Conservation (phyloP, 1,139 yeast genomes). For the Suhomyces panamericanus region DNA sequence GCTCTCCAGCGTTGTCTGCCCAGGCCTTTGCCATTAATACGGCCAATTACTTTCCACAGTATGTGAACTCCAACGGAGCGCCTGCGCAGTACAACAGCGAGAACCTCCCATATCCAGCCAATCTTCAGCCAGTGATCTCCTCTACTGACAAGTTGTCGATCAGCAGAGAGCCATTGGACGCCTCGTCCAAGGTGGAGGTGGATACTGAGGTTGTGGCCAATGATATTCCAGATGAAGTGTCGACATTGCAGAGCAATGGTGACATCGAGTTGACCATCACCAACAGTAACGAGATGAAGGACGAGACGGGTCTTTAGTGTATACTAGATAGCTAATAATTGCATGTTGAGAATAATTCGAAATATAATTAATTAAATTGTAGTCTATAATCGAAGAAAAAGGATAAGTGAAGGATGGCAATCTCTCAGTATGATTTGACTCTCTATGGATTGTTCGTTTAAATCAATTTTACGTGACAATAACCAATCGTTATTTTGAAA, state of each 20-base stretch:
- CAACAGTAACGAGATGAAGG: conserved; percentile 1
- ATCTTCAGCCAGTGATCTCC: conserved; percentile 14
- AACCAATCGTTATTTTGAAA: no score
- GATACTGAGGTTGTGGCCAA: conserved; percentile 1
- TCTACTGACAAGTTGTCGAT: conserved; percentile 11
- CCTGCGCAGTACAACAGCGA: conserved; percentile 15
- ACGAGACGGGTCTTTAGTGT: background rate
- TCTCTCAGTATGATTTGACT: no score
- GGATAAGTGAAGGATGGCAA: no score
- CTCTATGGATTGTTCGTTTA: no score
- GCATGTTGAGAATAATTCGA: no score
- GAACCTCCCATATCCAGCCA: conserved; percentile 18
- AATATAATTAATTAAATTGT: no score
- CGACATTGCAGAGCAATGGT: conserved; percentile 17
- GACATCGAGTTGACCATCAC: conserved; percentile 3
- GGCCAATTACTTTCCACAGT: conserved; percentile 22
- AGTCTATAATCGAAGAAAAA: no score
- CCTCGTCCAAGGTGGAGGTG: background rate
- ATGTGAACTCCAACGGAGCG: conserved; percentile 9
- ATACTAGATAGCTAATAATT: background rate
- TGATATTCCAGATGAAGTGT: conserved; percentile 17
- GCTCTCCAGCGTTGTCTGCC: conserved; percentile 12
- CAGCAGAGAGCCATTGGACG: conserved; percentile 1
- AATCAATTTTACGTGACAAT: no score
- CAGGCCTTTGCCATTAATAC: conserved; percentile 20